A percentile compares a stretch with the other conserved stretches of the same genome.
Evolutionary conservation across 202 grass and related monocot genomes (phyloP).

Genomic region (Zizania palustris): DNA sequence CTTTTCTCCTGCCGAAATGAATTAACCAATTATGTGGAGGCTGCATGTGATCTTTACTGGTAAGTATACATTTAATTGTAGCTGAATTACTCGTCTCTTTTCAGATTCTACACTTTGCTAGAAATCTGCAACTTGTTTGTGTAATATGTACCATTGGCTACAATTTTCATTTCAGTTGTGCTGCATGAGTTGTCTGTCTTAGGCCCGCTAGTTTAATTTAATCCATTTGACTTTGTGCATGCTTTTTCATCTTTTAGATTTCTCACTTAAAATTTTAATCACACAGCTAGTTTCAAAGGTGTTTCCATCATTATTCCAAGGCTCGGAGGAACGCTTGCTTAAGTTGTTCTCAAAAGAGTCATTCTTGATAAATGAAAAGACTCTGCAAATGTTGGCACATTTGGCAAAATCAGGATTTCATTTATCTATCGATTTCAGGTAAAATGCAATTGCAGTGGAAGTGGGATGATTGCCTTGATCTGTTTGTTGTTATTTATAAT

Average conservation of each 20-base stretch:
- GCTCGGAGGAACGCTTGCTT: constrained; percentile 62
- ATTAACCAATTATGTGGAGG: constrained; percentile 42
- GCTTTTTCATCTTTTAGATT: constrained; percentile 33
- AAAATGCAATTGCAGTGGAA: constrained; percentile 41
- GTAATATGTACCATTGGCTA: neutral
- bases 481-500: constrained; percentile 34
- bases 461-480: constrained; percentile 35
- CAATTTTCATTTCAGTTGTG: neutral
- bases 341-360: constrained; percentile 69
- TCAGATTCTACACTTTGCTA: constrained; percentile 18
- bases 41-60: constrained; percentile 73
- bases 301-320: constrained; percentile 71
- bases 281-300: constrained; percentile 67
- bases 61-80: constrained; percentile 50
- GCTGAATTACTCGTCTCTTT: neutral
- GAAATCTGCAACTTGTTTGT: constrained; percentile 32
- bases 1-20: constrained; percentile 52
- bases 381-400: constrained; percentile 65
- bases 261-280: constrained; percentile 31
- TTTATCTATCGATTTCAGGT: constrained; percentile 79
- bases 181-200: neutral
- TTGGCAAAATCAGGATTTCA: constrained; percentile 58
- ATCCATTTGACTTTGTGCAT: constrained; percentile 7
- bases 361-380: constrained; percentile 73
- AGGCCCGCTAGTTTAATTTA: constrained; percentile 25